A percentile compares a stretch with the other conserved stretches of the same genome.
Evolutionary conservation across 495 filamentous ascomycete genomes (phyloP).

Genomic region (Paragyromitra xinjiangensis): DNA sequence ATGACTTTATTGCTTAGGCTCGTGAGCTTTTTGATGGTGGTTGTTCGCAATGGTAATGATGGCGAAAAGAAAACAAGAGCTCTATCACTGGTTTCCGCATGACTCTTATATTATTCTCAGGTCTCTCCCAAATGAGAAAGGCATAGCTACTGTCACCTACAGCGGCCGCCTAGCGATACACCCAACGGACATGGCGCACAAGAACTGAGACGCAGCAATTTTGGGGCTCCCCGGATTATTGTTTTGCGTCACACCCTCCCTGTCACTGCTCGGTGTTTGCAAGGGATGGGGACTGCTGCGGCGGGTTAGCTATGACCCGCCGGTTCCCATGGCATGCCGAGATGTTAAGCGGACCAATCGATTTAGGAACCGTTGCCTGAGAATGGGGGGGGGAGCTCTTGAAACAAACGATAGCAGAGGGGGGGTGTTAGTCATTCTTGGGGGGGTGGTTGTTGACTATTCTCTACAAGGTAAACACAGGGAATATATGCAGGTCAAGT

Average conservation of each 20-base stretch:
- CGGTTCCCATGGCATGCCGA: constrained; percentile 13
- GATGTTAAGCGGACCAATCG: constrained; percentile 45
- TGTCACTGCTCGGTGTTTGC: constrained; percentile 28
- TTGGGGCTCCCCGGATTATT: constrained; percentile 49
- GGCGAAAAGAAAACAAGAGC: constrained; percentile 44
- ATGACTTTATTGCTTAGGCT: constrained; percentile 14
- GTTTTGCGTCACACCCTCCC: constrained; percentile 50
- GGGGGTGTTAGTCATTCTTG: constrained; percentile 28
- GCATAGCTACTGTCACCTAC: constrained; percentile 42
- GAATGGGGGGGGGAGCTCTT: constrained; percentile 4
- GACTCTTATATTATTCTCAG: constrained; percentile 53
- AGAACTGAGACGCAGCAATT: constrained; percentile 47
- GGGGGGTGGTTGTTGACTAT: constrained; percentile 27
- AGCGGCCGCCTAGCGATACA: constrained; percentile 43
- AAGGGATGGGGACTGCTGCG: constrained; percentile 39
- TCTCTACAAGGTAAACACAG: constrained; percentile 45
- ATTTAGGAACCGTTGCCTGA: constrained; percentile 36
- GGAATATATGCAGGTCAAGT: constrained; percentile 44
- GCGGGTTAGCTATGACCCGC: constrained; percentile 31
- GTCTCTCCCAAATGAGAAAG: constrained; percentile 31
- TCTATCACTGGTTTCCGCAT: constrained; percentile 47
- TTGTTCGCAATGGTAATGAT: constrained; percentile 47
- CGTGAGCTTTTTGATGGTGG: constrained; percentile 41
- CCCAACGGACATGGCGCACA: constrained; percentile 31
- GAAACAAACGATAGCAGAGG: constrained; percentile 16